phyloP scores from a whole-genome alignment of 164 flowering plant genomes.

The Brasenia schreberi region DNA sequence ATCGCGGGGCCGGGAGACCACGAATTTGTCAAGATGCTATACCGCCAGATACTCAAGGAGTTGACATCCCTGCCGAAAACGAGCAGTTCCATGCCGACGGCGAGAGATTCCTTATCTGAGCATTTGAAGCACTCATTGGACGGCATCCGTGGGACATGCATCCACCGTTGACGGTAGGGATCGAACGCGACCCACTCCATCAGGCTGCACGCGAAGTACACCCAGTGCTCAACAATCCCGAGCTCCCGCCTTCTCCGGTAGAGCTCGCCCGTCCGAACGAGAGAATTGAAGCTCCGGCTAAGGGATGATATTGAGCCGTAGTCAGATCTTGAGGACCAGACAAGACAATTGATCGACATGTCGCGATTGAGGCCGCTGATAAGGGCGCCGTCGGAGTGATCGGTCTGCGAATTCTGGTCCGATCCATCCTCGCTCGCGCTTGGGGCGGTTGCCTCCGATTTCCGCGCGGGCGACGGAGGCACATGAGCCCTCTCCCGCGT shows the following conservation, averaged over 20 bases:
- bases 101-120: constrained; percentile 29
- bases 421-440: not conserved
- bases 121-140: constrained; percentile 19
- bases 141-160: constrained; percentile 19
- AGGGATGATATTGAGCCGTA: constrained; percentile 22
- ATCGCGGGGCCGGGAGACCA: constrained; percentile 23
- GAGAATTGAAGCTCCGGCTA: constrained; percentile 15
- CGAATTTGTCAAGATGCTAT: constrained; percentile 17
- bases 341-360: constrained; percentile 17
- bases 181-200: constrained; percentile 26
- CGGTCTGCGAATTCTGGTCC: not conserved
- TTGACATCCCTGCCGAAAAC: constrained; percentile 24
- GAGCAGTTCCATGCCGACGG: constrained; percentile 32
- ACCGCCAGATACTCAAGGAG: constrained; percentile 19
- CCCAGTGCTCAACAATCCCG: constrained; percentile 24
- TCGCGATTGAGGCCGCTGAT: constrained; percentile 32
- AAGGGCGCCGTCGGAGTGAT: constrained; percentile 12
- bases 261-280: constrained; percentile 13
- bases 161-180: constrained; percentile 17
- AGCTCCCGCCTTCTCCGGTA: constrained; percentile 14
- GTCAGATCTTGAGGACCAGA: constrained; percentile 27
- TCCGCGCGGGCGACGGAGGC: not conserved
- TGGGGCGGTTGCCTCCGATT: not conserved
- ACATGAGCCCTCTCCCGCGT: not conserved
- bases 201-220: constrained; percentile 17